A percentile compares a stretch with the other conserved stretches of the same genome.
These are phyloP conservation scores for Anthracocystis walkeri DNA, from an alignment of 1,284 basidiomycete species.

Conservation along the genomic window DNA sequence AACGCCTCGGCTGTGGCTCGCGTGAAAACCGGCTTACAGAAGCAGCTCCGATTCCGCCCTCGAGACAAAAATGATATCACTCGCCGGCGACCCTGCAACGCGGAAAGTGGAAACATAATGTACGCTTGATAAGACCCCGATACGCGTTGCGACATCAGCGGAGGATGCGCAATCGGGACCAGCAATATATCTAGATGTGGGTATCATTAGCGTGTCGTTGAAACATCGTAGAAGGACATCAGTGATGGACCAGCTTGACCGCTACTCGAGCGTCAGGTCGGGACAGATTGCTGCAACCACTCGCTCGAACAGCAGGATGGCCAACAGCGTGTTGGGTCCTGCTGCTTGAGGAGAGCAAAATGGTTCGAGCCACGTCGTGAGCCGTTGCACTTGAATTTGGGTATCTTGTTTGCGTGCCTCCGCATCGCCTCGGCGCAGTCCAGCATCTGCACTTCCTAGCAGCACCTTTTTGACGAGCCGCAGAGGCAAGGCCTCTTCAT, in stretches of 20 bases:
- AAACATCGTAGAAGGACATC: not conserved
- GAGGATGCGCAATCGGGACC: too few relatives aligned
- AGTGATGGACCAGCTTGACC: too few relatives aligned
- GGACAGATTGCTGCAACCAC: constrained; percentile 41
- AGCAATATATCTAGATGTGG: not conserved
- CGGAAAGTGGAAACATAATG: not conserved
- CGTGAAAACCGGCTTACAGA: constrained; percentile 44
- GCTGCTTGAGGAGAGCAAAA: constrained; percentile 53
- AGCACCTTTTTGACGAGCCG: constrained; percentile 28
- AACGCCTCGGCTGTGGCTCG: constrained; percentile 29
- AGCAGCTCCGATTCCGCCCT: constrained; percentile 1
- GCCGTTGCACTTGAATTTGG: constrained; percentile 24
- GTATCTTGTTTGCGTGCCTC: constrained; percentile 11
- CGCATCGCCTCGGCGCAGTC: constrained; percentile 13
- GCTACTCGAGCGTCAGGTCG: constrained; percentile 27
- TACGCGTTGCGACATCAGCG: too few relatives aligned
- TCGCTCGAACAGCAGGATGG: constrained; percentile 48
- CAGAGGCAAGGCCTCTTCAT: constrained; percentile 1
- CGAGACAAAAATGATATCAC: constrained; percentile 20
- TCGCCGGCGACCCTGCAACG: not conserved
- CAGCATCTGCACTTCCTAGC: constrained; percentile 19
- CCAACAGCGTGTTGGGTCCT: constrained; percentile 48
- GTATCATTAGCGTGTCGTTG: constrained; percentile 1
- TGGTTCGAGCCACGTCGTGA: constrained; percentile 42
- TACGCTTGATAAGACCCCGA: not conserved